Base-by-base conservation (phyloP, 441 rosid species). In the Arabidopsis hybrid region DNA sequence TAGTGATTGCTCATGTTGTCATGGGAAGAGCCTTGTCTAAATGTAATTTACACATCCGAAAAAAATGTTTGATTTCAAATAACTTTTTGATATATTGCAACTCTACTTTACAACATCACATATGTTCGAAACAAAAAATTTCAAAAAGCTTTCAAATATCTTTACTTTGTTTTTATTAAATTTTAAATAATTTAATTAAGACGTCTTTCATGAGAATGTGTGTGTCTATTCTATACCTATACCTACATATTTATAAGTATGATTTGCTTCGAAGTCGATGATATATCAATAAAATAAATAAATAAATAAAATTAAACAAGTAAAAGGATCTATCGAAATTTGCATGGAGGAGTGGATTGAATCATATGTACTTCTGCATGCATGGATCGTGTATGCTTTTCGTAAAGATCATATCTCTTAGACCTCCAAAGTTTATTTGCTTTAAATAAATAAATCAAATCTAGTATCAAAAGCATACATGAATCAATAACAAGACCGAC, bases 341-440 rank as follows among this genome's bases (percentile, higher is more conserved):
- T 49, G 80, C 67, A 70, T 71, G 72, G 34, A 61, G 62, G 29
- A 58, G 72, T 71, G 76, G 72, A 65, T 21, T 47, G 55, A 76
- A 76, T 76, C 76, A 76, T 76, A 64, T 70, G 61, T 9, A 47
- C 12, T 56, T 64, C 47, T 76, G 79, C 79, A 76, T 70, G 79
- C 79, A 76, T 57, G 71, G 71, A 76, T 76, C 71, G 67, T 10
- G 26, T 21, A 13, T 39, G 79, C 55, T 64, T 76, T 76, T 76
- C 14, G 45, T 57, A 70, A 70, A 64, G 47, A 64, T 70, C 71
- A 56, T 36, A 69, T 76, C 67, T 63, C 71, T 49, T 45, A 36
- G 57, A 49, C 18, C 61, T 70, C 31, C 32, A 69, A 76, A 63
- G 32, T 56, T 63, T 70, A 46, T 49, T 70, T 70, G 17, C 32